A percentile compares a stretch with the other conserved stretches of the same genome.
Conservation (phyloP, 306 rosid genomes). For the Vicia faba region DNA sequence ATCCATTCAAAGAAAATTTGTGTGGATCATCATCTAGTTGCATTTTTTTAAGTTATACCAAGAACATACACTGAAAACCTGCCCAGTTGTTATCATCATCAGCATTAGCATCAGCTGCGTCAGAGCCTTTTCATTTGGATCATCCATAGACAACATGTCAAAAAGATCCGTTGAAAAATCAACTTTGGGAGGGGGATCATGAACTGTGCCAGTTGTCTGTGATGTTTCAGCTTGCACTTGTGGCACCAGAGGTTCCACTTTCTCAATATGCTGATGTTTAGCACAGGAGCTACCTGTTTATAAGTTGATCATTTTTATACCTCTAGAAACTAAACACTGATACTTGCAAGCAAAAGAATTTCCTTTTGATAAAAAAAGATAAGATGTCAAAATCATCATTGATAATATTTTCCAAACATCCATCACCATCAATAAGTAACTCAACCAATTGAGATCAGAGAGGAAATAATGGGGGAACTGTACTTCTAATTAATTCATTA, state of each 20-base stretch:
- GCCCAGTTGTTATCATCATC: slow-evolving; percentile 89
- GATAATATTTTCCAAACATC: slow-evolving; percentile 17
- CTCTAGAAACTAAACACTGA: neutral
- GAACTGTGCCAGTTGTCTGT: slow-evolving; percentile 52
- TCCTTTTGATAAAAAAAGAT: slow-evolving; percentile 10
- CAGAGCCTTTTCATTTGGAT: slow-evolving; percentile 66
- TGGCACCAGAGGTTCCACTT: slow-evolving; percentile 54
- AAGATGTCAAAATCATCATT: neutral
- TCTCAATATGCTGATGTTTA: slow-evolving; percentile 64
- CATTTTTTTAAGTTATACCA: slow-evolving; percentile 25
- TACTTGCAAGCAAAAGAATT: slow-evolving; percentile 2
- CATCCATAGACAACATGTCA: slow-evolving; percentile 81
- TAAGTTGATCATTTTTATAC: slow-evolving; percentile 31
- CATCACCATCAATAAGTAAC: neutral
- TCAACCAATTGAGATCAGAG: slow-evolving; percentile 3
- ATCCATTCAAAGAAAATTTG: too few species aligned
- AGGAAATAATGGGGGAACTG: neutral
- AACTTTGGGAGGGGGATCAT: slow-evolving; percentile 68
- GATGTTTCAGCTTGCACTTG: slow-evolving; percentile 58
- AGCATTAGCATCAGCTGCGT: slow-evolving; percentile 45
- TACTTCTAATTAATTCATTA: neutral
- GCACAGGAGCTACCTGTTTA: slow-evolving; percentile 60
- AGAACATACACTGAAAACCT: slow-evolving; percentile 88
- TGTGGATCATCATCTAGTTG: neutral
- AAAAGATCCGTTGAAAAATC: slow-evolving; percentile 94